Evolutionary conservation across 208 protist genomes (phyloP).

Genomic region (Trypanosoma cruzi): DNA sequence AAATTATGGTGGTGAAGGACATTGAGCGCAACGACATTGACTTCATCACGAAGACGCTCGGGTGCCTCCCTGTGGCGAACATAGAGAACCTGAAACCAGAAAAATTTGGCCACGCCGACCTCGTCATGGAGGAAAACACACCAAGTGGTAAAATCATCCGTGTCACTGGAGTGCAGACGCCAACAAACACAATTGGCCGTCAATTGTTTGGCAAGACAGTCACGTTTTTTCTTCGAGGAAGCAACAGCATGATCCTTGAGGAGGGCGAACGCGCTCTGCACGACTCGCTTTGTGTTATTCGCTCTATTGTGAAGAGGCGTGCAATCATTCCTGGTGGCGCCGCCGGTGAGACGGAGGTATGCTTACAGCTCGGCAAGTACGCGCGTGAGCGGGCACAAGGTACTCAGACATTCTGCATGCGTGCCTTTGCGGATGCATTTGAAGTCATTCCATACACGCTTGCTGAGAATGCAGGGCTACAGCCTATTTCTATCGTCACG

Average conservation of each 20-base stretch:
- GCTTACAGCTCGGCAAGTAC: conserved; percentile 90
- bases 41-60: conserved; percentile 98
- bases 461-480: conserved; percentile 99
- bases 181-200: conserved; percentile 41
- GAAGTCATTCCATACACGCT: conserved; percentile 99
- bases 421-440: conserved; percentile 97
- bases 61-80: conserved; percentile 96
- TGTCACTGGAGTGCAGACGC: conserved; percentile 92
- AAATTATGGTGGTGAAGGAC: conserved; percentile 99
- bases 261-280: conserved; percentile 99
- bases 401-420: conserved; percentile 93
- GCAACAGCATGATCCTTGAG: conserved; percentile 97
- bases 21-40: conserved; percentile 99
- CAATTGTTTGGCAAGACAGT: conserved; percentile 94
- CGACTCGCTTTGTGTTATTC: conserved; percentile 99
- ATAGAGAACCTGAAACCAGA: conserved; percentile 97
- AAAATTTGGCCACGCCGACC: conserved; percentile 96
- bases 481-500: conserved; percentile 98
- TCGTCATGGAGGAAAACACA: conserved; percentile 94
- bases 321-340: conserved; percentile 96
- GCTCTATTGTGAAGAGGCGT: conserved; percentile 98
- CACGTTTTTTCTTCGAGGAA: conserved; percentile 96
- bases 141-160: conserved; percentile 94
- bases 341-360: conserved; percentile 97
- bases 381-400: conserved; percentile 88